Evolutionary conservation across 1,139 yeast species (phyloP).

Genomic region (Blastobotrys malaysiensis): DNA sequence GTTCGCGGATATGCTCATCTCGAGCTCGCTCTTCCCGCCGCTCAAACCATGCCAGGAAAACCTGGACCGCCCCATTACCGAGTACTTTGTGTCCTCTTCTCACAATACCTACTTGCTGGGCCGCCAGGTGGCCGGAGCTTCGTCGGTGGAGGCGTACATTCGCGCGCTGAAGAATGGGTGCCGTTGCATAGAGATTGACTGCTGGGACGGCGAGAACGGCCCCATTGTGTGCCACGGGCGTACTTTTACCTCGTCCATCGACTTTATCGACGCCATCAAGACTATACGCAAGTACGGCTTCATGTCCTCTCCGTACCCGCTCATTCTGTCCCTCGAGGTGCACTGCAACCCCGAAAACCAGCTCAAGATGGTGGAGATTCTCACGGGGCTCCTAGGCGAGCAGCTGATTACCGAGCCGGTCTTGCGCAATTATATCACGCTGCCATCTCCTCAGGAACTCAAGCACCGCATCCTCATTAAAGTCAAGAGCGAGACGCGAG

Average conservation of each 20-base stretch:
- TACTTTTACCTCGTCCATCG: slow-evolving; percentile 69
- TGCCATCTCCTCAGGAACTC: slow-evolving; percentile 72
- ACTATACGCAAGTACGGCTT: slow-evolving; percentile 81
- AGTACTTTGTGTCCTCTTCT: slow-evolving; percentile 85
- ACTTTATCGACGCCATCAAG: slow-evolving; percentile 61
- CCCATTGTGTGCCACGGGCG: slow-evolving; percentile 92
- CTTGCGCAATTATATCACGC: slow-evolving; percentile 19
- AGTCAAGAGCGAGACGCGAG: slow-evolving; percentile 45
- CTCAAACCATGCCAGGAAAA: slow-evolving; percentile 38
- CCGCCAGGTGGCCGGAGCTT: slow-evolving; percentile 84
- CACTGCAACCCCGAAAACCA: slow-evolving; percentile 71
- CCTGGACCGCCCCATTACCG: slow-evolving; percentile 65
- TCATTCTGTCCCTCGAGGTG: slow-evolving; percentile 81
- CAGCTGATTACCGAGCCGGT: slow-evolving; percentile 47
- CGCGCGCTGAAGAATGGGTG: slow-evolving; percentile 87
- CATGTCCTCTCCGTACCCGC: slow-evolving; percentile 73
- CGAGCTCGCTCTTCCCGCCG: slow-evolving; percentile 42
- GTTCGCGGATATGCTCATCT: slow-evolving; percentile 48
- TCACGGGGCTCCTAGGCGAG: slow-evolving; percentile 57
- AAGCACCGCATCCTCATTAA: slow-evolving; percentile 68
- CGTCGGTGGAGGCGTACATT: slow-evolving; percentile 89
- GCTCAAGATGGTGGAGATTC: slow-evolving; percentile 44
- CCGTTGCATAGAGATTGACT: slow-evolving; percentile 85
- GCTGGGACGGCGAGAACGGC: slow-evolving; percentile 84
- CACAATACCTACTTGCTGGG: slow-evolving; percentile 92